Base-by-base conservation (phyloP, 1,284 basidiomycete genomes). In the Amylostereum chailletii region DNA sequence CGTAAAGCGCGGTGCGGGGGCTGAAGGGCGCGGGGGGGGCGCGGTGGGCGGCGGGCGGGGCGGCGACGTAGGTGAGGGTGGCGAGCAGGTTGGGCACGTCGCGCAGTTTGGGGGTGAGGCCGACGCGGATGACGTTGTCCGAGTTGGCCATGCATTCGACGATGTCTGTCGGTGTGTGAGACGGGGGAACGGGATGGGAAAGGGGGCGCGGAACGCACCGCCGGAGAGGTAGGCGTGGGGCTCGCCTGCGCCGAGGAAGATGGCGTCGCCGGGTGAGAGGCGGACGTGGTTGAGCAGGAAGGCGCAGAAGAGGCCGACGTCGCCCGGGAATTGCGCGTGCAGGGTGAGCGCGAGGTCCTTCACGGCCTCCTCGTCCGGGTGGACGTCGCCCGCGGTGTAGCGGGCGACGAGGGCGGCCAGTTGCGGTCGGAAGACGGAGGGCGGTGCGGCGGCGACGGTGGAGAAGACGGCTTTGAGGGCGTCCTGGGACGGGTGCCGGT, bases 91-190 rank as follows among this genome's bases (percentile, higher is more conserved):
- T 97, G 2, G 86, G 81, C 26, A 97, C 84, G 64, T 99, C 96
- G 52, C 95, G 83, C 27, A 90, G 77, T 68, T 99, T 99, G 8
- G 96, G 95, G 0, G 96, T 99, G 40, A 99, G 81, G 19, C 96
- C 96, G 1, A 96, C 96, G 44, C 96, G 89, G 51, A 99, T 96
- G 63, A 99, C 96, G 66, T 99, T 99, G 71, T 99, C 95, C 1
- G 92, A 95, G 49, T 93, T 94, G 30, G 94, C 94, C 94, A 96
- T 97, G 71, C 92, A 94, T 64, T 97, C 94, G 64, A 96, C 90
- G 65, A 94, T 94, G 64, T 97, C 94, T 95, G 62, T n/a, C 33
- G 5, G 39, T 6, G 10, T 11, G 10, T 19, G 19, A 19, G 19
- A 19, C 19, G 19, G 19, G 19, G 19, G 19, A n/a, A 31, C 10